Percentiles rank a stretch among this genome's conserved stretches.
Conservation (phyloP, 1,139 yeast species). For the Yarrowia galli region DNA sequence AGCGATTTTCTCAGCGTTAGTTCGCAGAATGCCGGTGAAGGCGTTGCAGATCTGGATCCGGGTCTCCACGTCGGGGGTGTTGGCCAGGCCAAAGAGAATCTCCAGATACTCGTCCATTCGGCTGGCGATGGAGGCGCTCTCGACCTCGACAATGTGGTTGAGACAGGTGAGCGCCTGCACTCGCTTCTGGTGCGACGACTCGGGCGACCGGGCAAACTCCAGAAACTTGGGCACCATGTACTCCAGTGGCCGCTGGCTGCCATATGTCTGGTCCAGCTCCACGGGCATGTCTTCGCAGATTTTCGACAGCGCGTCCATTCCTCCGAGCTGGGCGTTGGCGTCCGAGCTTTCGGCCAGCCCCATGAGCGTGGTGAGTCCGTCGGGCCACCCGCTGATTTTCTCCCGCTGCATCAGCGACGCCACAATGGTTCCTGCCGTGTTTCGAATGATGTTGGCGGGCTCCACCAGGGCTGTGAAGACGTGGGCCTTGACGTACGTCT, state of each 20-base stretch:
- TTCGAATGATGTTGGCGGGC: constrained; percentile 68
- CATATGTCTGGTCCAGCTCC: constrained; percentile 65
- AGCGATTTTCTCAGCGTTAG: constrained; percentile 77
- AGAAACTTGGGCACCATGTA: constrained; percentile 72
- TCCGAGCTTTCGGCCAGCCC: constrained; percentile 59
- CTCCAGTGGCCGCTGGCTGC: constrained; percentile 72
- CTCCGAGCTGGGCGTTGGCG: constrained; percentile 65
- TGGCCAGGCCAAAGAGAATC: constrained; percentile 65
- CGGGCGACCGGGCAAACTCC: constrained; percentile 53
- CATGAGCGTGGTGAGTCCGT: constrained; percentile 70
- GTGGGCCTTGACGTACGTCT: constrained; percentile 62
- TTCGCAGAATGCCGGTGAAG: constrained; percentile 74
- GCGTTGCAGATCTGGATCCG: constrained; percentile 80
- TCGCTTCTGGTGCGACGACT: constrained; percentile 60
- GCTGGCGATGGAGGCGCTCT: constrained; percentile 68
- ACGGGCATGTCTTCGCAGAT: constrained; percentile 84
- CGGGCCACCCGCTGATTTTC: constrained; percentile 79
- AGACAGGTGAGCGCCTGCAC: constrained; percentile 74
- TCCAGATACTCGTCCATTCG: constrained; percentile 71
- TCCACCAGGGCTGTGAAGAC: constrained; percentile 74
- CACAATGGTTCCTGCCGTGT: constrained; percentile 89
- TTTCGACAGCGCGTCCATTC: constrained; percentile 81
- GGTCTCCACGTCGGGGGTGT: constrained; percentile 61
- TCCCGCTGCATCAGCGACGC: constrained; percentile 79
- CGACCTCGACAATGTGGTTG: constrained; percentile 75